Base-by-base conservation (phyloP, 2,329 filamentous ascomycete genomes). In the Hymenoscyphus fraxineus region DNA sequence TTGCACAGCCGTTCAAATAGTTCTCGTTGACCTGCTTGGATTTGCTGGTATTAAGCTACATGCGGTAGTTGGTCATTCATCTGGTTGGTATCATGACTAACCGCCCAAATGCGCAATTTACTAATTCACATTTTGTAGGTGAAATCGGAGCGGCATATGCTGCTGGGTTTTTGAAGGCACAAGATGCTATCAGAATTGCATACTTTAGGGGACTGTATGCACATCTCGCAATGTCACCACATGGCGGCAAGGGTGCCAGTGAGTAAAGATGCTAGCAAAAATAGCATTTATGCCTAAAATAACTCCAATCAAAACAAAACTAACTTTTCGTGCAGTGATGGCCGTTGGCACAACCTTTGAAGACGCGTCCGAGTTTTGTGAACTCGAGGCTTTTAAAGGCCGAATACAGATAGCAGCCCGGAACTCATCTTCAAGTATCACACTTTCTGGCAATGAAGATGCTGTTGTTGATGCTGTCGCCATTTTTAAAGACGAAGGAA, bases 141-240 rank as follows among this genome's bases (percentile, higher is more conserved):
- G 81, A 83, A 64, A 81, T 82, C 32, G 80, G 71, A 2, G 80
- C 81, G 1, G 79, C 81, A 0, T 82, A 79, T 60, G 74, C 79
- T 0, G 71, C 77, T 1, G 75, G 75, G 1, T 68, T 71, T 1
- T 59, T 80, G 0, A 70, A 70, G 16, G 60, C 60, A 1, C 5
- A 2, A 1, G 60, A 62, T 35, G 60, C 60, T 7, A 35, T 62
- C 5, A 6, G 32, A 1, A 62, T 62, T 32, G 51, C 60, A 1
- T 86, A 84, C 66, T 70, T 73, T 64, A 62, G 77, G 56, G 68
- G 68, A n/a, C 31, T 19, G 1, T 12, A n/a, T 19, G 6, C 15
- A 2, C 75, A 82, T 59, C 38, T 47, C 7, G 47, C 59, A 27
- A 27, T 27, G 22, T 27, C 22, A 27, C 22, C 22, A 27, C 22